Evolutionary conservation across 305 asterid species (phyloP), one percentile per base, ranked within the genome.

Genomic region (Ajuga reptans): DNA sequence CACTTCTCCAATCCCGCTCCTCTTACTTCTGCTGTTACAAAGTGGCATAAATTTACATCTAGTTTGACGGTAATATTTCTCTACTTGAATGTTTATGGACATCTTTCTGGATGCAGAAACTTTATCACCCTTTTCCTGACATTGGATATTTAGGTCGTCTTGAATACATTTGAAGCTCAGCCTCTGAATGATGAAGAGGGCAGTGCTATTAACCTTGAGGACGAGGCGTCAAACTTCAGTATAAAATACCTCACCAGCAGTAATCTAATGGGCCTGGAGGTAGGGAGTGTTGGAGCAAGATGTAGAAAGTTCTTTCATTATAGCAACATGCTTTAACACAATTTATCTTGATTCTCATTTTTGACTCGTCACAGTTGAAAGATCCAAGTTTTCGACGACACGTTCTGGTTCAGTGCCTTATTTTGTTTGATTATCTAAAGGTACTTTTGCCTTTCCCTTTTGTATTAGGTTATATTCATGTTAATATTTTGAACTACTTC

Each of bases 341-440:
- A 18, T 66, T 71, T 66, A 18, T 61, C 51, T 75, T 68, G 74
- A 71, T 54, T 66, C 64, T 58, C 60, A 54, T 65, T 56, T 68
- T 69, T 33, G 43, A 67, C 64, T 45, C 81, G 66, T 79, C 55
- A 50, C 94, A 93, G 98, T 79, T 93, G 64, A 93, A 90, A 78
- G 98, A 93, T 81, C 98, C 97, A 73, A 93, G 95, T 84, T 93
- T 93, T 67, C 90, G 98, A 34, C 90, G 98, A 63, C 97, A 93
- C 64, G 54, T 93, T 71, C 83, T 90, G 81, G 98, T 93, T 79
- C 97, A 90, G 54, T 87, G 98, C 83, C 96, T 93, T 70, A 90
- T 90, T 79, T 73, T 93, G 85, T 90, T 93, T 72, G 95, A 93
- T 81, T 90, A 88, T 85, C 76, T 87, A 70, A 93, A 93, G 98